Percentiles rank a stretch among this genome's conserved stretches.
phyloP scores from a whole-genome alignment of 208 protist species.

The Jaenimonas drosophilae region DNA sequence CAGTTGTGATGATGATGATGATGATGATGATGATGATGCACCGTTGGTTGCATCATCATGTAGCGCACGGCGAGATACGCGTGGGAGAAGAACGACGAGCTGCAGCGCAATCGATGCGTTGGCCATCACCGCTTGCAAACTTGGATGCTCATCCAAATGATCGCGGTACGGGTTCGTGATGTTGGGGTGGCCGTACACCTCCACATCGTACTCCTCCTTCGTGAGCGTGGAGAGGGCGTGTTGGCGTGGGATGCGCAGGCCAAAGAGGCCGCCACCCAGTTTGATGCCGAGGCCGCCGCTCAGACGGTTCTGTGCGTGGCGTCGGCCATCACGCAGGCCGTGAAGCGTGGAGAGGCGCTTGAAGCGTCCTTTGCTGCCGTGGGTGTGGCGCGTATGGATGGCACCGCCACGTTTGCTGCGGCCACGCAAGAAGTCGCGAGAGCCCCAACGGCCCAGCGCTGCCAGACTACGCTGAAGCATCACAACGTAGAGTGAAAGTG shows the following conservation, averaged over 20 bases:
- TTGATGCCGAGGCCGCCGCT: conserved; percentile 76
- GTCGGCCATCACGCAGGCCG: conserved; percentile 68
- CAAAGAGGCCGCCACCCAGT: conserved; percentile 81
- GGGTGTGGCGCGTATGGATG: conserved; percentile 80
- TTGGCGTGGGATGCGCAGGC: conserved; percentile 73
- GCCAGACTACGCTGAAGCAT: no score
- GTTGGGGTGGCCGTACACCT: conserved; percentile 77
- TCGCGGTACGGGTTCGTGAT: conserved; percentile 87
- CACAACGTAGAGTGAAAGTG: no score
- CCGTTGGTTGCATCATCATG: no score
- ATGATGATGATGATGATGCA: no score
- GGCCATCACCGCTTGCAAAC: conserved; percentile 58
- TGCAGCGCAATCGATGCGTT: conserved; percentile 42
- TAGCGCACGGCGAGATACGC: conserved; percentile 20
- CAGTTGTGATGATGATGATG: no score
- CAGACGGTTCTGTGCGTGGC: conserved; percentile 65
- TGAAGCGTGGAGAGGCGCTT: conserved; percentile 47
- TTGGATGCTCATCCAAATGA: conserved; percentile 51
- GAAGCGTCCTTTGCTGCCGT: conserved; percentile 71
- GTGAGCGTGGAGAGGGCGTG: conserved; percentile 67
- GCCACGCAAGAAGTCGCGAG: conserved; percentile 64
- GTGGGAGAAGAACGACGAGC: conserved; percentile 64
- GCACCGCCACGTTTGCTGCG: conserved; percentile 65
- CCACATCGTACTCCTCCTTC: conserved; percentile 54
- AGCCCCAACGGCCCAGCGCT: conserved; percentile 71